phyloP scores from a whole-genome alignment of 345 rosid genomes.

The rapeseed (Brassica napus) region Da-Ae NC_063444.1:14488001-14488500 shows the following conservation, averaged over 20 bases:
- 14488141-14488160: neutral
- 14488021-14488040: constrained; percentile 94
- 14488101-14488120: constrained; percentile 20
- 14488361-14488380: neutral
- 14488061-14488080: constrained; percentile 81
- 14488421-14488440: constrained; percentile 95
- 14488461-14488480: constrained; percentile 97
- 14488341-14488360: constrained; percentile 16
- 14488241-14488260: constrained; percentile 96
- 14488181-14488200: constrained; percentile 84
- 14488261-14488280: constrained; percentile 80
- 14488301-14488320: constrained; percentile 12
- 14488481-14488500: constrained; percentile 81
- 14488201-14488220: constrained; percentile 95
- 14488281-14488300: constrained; percentile 14
- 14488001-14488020: constrained; percentile 95
- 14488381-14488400: neutral
- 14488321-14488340: constrained; percentile 11
- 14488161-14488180: constrained; percentile 7
- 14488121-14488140: constrained; percentile 12
- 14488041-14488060: constrained; percentile 59
- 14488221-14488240: constrained; percentile 92
- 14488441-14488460: constrained; percentile 93
- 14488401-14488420: constrained; percentile 38
- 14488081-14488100: constrained; percentile 85